Percentiles rank a stretch among this genome's conserved stretches.
Evolutionary conservation across 2,329 filamentous ascomycete genomes (phyloP).

Genomic region (Diaporthe sp.): DNA sequence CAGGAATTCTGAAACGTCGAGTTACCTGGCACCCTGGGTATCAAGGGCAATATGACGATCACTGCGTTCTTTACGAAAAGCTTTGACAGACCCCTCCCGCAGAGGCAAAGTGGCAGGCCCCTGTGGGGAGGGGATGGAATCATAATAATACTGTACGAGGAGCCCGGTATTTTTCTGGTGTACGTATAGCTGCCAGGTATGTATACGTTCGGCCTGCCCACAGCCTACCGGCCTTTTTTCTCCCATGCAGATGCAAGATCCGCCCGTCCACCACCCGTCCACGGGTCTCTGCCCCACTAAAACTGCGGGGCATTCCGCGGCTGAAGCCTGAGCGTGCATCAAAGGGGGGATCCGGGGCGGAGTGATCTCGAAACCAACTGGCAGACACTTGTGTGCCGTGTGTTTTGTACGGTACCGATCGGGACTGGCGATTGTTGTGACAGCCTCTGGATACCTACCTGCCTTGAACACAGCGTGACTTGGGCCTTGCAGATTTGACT

Average conservation of each 20-base stretch:
- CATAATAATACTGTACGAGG: constrained; percentile 27
- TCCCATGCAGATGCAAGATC: constrained; percentile 40
- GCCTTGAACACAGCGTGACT: not conserved
- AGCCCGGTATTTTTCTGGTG: not conserved
- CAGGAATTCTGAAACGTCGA: constrained; percentile 25
- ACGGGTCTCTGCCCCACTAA: constrained; percentile 31
- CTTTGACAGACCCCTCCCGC: constrained; percentile 19
- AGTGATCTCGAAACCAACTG: constrained; percentile 20
- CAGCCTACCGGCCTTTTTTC: constrained; percentile 37
- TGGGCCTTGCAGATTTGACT: not conserved
- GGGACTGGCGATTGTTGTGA: not conserved
- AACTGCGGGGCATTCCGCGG: constrained; percentile 40
- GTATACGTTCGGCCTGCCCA: constrained; percentile 25
- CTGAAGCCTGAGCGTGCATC: constrained; percentile 38
- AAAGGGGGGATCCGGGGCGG: constrained; percentile 31
- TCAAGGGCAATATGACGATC: constrained; percentile 31
- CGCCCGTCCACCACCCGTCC: constrained; percentile 11
- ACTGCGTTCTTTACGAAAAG: constrained; percentile 20
- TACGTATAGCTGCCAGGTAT: not conserved
- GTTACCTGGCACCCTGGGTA: not conserved
- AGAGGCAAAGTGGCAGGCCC: not conserved
- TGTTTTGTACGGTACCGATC: constrained; percentile 10
- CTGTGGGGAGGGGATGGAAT: not conserved
- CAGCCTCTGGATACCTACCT: not conserved
- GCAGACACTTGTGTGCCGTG: constrained; percentile 3